A percentile compares a stretch with the other conserved stretches of the same genome.
Conservation (phyloP, 2,329 filamentous ascomycete species). For the Metarhizium album region DNA sequence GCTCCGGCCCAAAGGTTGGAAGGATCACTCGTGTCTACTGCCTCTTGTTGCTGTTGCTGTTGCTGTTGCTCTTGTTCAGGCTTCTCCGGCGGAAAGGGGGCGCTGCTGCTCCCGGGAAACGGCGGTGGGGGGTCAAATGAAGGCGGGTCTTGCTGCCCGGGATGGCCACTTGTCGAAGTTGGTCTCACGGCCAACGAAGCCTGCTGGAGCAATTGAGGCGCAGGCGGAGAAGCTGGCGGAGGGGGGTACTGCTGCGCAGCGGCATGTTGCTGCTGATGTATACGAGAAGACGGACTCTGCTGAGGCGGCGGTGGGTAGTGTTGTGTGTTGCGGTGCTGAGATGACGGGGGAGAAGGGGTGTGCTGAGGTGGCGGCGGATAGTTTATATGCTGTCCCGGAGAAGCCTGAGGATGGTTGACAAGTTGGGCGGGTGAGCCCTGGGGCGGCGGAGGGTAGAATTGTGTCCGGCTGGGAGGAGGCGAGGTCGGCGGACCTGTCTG, state of each 20-base stretch:
- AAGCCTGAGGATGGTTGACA: conserved; percentile 16
- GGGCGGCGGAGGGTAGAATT: conserved; percentile 28
- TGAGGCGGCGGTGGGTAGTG: conserved; percentile 19
- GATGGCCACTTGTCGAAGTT: conserved; percentile 12
- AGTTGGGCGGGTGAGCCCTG: conserved; percentile 13
- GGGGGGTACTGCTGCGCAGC: conserved; percentile 11
- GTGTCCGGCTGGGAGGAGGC: conserved; percentile 33
- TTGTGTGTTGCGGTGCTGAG: conserved; percentile 13
- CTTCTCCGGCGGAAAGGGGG: conserved; percentile 20
- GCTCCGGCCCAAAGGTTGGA: conserved; percentile 27
- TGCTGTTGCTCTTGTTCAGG: conserved; percentile 8
- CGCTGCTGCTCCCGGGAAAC: conserved; percentile 12
- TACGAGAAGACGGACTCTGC: conserved; percentile 9
- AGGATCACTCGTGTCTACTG: conserved; percentile 13
- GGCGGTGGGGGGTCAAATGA: conserved; percentile 18
- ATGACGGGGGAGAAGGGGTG: conserved; percentile 20
- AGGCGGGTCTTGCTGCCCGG: conserved; percentile 13
- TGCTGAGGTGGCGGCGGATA: conserved; percentile 22
- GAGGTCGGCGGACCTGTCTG: conserved; percentile 32
- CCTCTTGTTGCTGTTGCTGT: conserved; percentile 13
- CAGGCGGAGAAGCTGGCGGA: not conserved
- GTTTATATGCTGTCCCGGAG: conserved; percentile 8
- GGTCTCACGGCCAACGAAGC: conserved; percentile 14
- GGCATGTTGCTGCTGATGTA: conserved; percentile 9
- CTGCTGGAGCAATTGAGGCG: conserved; percentile 6